Evolutionary conservation across 2,329 filamentous ascomycete genomes (phyloP).

Genomic region (Cladosporium colombiae): DNA sequence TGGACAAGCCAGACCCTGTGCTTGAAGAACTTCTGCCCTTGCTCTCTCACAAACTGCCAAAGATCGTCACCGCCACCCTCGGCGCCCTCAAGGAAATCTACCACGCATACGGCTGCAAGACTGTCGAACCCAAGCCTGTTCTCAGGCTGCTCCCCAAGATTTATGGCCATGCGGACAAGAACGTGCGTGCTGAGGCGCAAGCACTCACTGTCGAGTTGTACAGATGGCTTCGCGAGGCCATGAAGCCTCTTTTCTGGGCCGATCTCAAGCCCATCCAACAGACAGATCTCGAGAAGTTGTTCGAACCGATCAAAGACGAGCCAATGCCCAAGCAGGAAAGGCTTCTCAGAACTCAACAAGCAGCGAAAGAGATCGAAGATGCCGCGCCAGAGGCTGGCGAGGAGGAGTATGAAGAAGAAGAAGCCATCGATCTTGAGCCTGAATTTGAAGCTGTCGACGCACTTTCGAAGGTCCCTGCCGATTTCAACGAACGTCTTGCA

Average conservation of each 20-base stretch:
- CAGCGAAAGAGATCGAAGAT: constrained; percentile 70
- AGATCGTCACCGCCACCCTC: constrained; percentile 76
- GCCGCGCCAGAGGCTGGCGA: constrained; percentile 55
- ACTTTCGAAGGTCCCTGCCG: constrained; percentile 73
- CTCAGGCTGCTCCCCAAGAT: constrained; percentile 85
- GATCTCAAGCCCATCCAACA: constrained; percentile 96
- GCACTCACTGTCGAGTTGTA: constrained; percentile 92
- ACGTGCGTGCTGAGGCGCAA: constrained; percentile 90
- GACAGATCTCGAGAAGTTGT: constrained; percentile 86
- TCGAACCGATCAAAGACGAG: constrained; percentile 90
- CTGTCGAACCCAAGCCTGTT: constrained; percentile 87
- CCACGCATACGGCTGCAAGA: constrained; percentile 92
- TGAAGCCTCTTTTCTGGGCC: constrained; percentile 97
- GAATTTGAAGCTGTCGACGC: constrained; percentile 83
- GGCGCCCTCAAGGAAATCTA: constrained; percentile 79
- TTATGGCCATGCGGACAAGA: constrained; percentile 97
- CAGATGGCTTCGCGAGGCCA: constrained; percentile 93
- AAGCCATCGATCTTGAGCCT: constrained; percentile 68
- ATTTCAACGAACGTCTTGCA: constrained; percentile 78
- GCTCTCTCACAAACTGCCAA: constrained; percentile 85
- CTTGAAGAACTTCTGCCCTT: constrained; percentile 87
- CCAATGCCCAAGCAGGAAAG: constrained; percentile 86
- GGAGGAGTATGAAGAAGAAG: constrained; percentile 60
- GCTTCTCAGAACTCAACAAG: constrained; percentile 85
- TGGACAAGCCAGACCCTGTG: constrained; percentile 81